These are phyloP conservation scores for Lachancea sp. DNA, from an alignment of 805 yeast species.

Conservation along the genomic window DNA sequence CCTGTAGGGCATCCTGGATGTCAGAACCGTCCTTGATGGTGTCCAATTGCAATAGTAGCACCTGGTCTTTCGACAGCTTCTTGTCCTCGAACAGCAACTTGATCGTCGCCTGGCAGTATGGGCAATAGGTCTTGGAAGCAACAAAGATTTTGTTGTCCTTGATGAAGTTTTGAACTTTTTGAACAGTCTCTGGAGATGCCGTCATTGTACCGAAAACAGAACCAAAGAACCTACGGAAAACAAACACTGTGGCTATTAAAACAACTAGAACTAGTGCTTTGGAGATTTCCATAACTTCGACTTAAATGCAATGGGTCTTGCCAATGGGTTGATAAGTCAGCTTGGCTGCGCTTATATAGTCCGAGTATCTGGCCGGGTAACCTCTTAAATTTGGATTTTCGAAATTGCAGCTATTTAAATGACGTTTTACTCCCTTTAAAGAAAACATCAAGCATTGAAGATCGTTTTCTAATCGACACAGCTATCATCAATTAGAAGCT, in stretches of 20 bases:
- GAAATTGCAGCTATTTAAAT: background rate
- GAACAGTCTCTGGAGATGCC: conserved; percentile 45
- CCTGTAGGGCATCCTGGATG: conserved; percentile 69
- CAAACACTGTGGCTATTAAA: conserved; percentile 7
- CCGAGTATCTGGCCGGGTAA: background rate
- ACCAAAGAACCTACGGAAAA: conserved; percentile 7
- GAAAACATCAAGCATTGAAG: too few relatives aligned
- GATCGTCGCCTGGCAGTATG: conserved; percentile 48
- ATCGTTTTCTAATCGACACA: background rate
- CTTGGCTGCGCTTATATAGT: background rate
- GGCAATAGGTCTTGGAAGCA: conserved; percentile 77
- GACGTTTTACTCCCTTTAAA: conserved; percentile 3
- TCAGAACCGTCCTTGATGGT: conserved; percentile 67
- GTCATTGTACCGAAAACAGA: conserved; percentile 36
- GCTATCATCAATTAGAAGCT: background rate
- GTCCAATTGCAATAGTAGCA: conserved; percentile 37
- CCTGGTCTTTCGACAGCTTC: conserved; percentile 40
- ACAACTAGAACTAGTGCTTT: background rate
- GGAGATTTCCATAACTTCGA: background rate
- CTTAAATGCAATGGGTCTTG: background rate
- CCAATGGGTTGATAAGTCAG: background rate
- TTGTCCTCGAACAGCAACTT: conserved; percentile 34
- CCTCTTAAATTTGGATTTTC: background rate
- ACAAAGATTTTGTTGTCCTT: conserved; percentile 62
- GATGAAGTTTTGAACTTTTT: conserved; percentile 59